Base-by-base conservation (phyloP, 2,329 filamentous ascomycete species). In the Arthrobotrys sphaeroides region DNA sequence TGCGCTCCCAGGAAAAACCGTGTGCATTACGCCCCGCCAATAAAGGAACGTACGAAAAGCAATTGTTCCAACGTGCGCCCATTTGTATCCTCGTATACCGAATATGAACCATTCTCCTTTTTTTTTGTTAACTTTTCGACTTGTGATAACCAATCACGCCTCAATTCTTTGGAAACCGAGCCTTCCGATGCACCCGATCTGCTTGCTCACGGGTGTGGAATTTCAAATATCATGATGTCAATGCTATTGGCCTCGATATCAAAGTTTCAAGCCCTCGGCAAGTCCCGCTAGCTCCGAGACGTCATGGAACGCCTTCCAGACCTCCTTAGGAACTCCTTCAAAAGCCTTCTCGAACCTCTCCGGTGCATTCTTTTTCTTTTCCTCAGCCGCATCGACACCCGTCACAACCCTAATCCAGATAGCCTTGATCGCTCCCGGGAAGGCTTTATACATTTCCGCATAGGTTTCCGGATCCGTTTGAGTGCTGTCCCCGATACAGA, bases 401-500 rank as follows among this genome's bases (percentile, higher is more conserved):
- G 76, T 70, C 9, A 80, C 78, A 0, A 77, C 53, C 7, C 79
- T 72, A 18, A 80, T 80, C 59, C 72, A 90, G 51, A 98, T 95
- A 10, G 91, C 87, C 76, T 88, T 88, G 76, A 97, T 88, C 92
- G 93, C 97, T 5, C 87, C 88, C 0, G 90, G 89, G 77, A 89
- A 88, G 55, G 86, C 85, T 61, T 89, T 86, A 79, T 88, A 90
- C 83, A 92, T 89, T 78, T 94, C 90, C 26, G 90, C 94, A 80
- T 97, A 98, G 0, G 92, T 88, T 81, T 98, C 94, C 0, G 94
- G 94, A 79, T 98, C 94, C 24, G 88, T 90, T 83, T 97, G 94
- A 0, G 94, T 97, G 40, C 90, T 94, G 83, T 98, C 94, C 0
- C 94, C 94, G 78, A 98, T 89, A 78, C 90, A 90, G 77, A 98